These are phyloP conservation scores for Moringa oleifera DNA, from an alignment of 345 rosid genomes.

Conservation along the genomic window DNA sequence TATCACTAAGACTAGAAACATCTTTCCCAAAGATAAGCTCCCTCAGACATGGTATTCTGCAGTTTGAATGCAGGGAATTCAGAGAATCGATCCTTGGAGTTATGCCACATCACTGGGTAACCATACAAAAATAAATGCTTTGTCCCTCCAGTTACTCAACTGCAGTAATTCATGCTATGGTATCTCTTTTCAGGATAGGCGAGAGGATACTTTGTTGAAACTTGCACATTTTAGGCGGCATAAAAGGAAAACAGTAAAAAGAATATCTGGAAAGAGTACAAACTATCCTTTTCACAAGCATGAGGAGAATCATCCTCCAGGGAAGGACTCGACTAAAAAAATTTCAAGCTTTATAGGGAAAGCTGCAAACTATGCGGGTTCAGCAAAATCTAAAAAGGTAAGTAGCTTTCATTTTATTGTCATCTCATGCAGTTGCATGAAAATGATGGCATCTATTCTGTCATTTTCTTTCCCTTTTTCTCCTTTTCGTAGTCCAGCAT, in stretches of 20 bases:
- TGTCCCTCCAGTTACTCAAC: slow-evolving; percentile 3
- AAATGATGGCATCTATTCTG: not conserved
- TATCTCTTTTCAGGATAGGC: slow-evolving; percentile 70
- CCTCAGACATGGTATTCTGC: slow-evolving; percentile 36
- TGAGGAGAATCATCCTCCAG: slow-evolving; percentile 87
- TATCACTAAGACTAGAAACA: not conserved
- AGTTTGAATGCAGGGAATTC: slow-evolving; percentile 96
- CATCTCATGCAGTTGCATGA: not conserved
- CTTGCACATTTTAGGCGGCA: slow-evolving; percentile 85
- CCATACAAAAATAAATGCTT: slow-evolving; percentile 15
- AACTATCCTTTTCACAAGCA: slow-evolving; percentile 86
- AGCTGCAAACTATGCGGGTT: slow-evolving; percentile 81
- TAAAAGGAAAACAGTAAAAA: slow-evolving; percentile 80
- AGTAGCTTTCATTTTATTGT: not conserved
- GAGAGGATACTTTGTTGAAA: slow-evolving; percentile 87
- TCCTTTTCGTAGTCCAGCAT: not conserved
- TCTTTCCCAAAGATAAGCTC: slow-evolving; percentile 17
- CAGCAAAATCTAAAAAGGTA: slow-evolving; percentile 89
- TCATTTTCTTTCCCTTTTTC: not conserved
- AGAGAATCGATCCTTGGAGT: slow-evolving; percentile 92
- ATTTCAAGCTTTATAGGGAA: slow-evolving; percentile 80
- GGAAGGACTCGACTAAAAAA: slow-evolving; percentile 81
- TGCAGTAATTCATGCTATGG: slow-evolving; percentile 12
- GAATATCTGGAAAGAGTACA: slow-evolving; percentile 56
- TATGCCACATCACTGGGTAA: slow-evolving; percentile 98